Evolutionary conservation across 176 grass and related monocot genomes (phyloP).

Genomic region (Pontederia crassipes): DNA sequence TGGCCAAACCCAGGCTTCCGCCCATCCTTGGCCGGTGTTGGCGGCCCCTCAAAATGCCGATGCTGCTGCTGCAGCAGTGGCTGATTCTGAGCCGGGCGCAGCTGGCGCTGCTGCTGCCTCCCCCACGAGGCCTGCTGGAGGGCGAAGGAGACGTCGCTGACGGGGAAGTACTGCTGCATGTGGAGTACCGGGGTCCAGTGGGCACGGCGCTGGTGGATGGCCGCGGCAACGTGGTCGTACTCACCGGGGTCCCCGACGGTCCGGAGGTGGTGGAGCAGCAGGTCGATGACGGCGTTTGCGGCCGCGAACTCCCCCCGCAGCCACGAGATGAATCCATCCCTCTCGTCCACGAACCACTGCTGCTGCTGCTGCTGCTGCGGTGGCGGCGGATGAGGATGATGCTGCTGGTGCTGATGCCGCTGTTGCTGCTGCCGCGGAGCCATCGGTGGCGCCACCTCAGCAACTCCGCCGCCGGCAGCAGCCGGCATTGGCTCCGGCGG

Average conservation of each 20-base stretch:
- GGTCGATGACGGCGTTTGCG: conserved; percentile 80
- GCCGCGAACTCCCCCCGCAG: conserved; percentile 85
- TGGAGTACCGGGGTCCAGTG: conserved; percentile 81
- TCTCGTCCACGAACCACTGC: conserved; percentile 49
- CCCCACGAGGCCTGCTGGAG: conserved; percentile 63
- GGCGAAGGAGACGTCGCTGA: conserved; percentile 51
- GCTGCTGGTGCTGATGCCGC: conserved; percentile 33
- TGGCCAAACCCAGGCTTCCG: conserved; percentile 22
- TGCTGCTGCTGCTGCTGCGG: conserved; percentile 12
- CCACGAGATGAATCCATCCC: conserved; percentile 88
- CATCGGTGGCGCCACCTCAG: conserved; percentile 6
- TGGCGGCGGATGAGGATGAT: conserved; percentile 12
- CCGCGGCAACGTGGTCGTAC: conserved; percentile 52
- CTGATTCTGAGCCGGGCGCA: conserved; percentile 25
- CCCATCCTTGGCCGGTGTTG: conserved; percentile 23
- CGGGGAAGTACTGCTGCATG: conserved; percentile 91
- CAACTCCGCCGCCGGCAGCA: conserved; percentile 6
- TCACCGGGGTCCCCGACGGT: conserved; percentile 43
- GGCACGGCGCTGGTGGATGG: conserved; percentile 62
- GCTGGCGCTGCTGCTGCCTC: conserved; percentile 27
- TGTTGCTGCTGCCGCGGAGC: too few relatives aligned
- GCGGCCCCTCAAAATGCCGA: conserved; percentile 10
- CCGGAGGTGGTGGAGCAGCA: conserved; percentile 60
- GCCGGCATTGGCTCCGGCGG: conserved; percentile 5
- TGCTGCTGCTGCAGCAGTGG: conserved; percentile 24